Base-by-base conservation (phyloP, 1,139 yeast genomes). In the Maudiozyma humilis region DNA sequence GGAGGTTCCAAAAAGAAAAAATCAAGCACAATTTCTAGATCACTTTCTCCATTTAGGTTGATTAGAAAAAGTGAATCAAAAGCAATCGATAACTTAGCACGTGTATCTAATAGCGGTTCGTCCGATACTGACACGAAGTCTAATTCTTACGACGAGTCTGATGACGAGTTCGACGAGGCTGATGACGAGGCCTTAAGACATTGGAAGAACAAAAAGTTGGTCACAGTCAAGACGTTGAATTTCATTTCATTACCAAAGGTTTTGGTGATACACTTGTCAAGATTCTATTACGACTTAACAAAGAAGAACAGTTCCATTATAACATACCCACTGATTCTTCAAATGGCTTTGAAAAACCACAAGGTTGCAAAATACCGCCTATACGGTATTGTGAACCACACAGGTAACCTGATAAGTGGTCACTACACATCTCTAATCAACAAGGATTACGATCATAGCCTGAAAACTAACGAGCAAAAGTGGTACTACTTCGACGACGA, bases 401-500 rank as follows among this genome's bases (percentile, higher is more conserved):
- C 69, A 52, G 93, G 93, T 8, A 79, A 76, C 46, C 65, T 82
- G 47, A 76, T 78, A 49, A 76, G 82, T 46, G 93, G 93, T 0
- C 93, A 83, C 60, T 83, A 83, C 56, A 82, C 88, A 0, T 66
- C 88, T 0, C 66, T 76, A 45, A 79, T 82, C 1, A 73, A 80
- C 54, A 82, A 82, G 59, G 47, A 63, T 50, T 47, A 56, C 32
- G 42, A 53, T 29, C 66, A 67, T 55, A 63, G 60, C 42, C 44
- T 64, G 41, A 44, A 54, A 1, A 46, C 62, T 1, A 50, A 55
- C 8, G 54, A 57, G 7, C 69, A 68, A 51, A 62, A 73, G 52
- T 82, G 91, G 91, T 79, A 82, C 56, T 72, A 75, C 47, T 83
- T 82, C 61, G 91, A 83, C 56, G 93, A 83, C 60, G 87, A 78